Conservation (phyloP, 192 early-diverging fungal genomes). For the Helicostylum pulchrum region DNA sequence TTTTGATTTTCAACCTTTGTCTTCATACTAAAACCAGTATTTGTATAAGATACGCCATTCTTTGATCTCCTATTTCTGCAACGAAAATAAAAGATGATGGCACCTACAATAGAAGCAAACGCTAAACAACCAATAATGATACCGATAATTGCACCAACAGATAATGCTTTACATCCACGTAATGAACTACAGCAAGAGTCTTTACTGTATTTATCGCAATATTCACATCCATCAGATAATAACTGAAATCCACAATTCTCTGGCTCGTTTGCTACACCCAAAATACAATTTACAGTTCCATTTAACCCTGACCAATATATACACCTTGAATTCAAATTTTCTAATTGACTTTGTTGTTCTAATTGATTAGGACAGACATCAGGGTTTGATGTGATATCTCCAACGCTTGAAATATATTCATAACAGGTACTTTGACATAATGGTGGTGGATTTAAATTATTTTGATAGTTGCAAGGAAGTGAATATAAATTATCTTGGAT, state of each 20-base stretch:
- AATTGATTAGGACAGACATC: constrained; percentile 18
- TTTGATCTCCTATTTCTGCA: background rate
- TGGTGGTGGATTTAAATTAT: constrained; percentile 25
- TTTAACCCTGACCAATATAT: constrained; percentile 31
- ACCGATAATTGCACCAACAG: constrained; percentile 28
- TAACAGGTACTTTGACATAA: constrained; percentile 33
- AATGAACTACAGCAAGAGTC: constrained; percentile 30
- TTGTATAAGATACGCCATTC: background rate
- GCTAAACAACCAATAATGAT: constrained; percentile 26
- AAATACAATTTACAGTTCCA: constrained; percentile 30
- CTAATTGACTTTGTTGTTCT: background rate
- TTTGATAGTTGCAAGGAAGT: constrained; percentile 30
- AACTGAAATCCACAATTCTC: constrained; percentile 24
- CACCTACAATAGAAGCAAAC: background rate
- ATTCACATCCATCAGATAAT: constrained; percentile 13
- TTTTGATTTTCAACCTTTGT: background rate
- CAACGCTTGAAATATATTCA: constrained; percentile 27
- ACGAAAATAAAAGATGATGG: constrained; percentile 10
- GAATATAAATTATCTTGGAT: constrained; percentile 31
- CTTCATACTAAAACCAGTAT: background rate
- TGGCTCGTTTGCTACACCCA: constrained; percentile 33
- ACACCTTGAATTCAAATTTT: constrained; percentile 16
- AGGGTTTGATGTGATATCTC: constrained; percentile 15
- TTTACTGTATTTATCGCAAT: constrained; percentile 18
- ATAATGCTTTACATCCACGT: constrained; percentile 11